Base-by-base conservation (phyloP, 2,329 filamentous ascomycete species). In the Endothia cerciana region DNA sequence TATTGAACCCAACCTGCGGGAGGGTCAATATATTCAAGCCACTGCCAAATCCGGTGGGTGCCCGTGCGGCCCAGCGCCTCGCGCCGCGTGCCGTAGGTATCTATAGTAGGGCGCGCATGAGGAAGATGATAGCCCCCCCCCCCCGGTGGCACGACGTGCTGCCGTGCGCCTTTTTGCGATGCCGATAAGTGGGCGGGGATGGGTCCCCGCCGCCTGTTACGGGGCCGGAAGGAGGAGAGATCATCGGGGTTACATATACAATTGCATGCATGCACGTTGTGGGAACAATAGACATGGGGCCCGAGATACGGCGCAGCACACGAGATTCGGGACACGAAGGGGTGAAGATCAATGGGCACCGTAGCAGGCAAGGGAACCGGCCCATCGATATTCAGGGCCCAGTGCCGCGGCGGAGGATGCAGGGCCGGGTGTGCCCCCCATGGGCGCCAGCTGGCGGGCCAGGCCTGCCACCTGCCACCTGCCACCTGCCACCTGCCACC, bases 251-350 rank as follows among this genome's bases (percentile, higher is more conserved):
- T 36, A 36, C 33, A 10, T 6, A 10, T 6, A 17, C 13, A 22
- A 49, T 49, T 51, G 33, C 33, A 36, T 56, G 30, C 53, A 56
- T 56, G 30, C 53, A 36, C 13, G 56, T 59, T 51, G 47, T 13
- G 47, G 28, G 47, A 22, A 25, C 22, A 51, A 25, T 22, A 13
- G 4, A 36, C 33, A 40, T 19, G 38, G 7, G 36, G 22, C 38
- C 56, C 19, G 22, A 30, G n/a, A 41, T 40, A 25, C 56, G 56
- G n/a, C 36, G 56, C 47, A 51, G 38, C 56, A 59, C 56, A 59
- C 38, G 40, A 59, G 56, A 28, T 59, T 59, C 56, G 56, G 56
- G 38, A 59, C 56, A 59, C 56, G 56, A 59, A 47, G n/a, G 28
- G 10, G 47, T 28, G 25, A 30, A 22, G 25, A 30, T 30, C 47